Evolutionary conservation across 495 filamentous ascomycete species (phyloP), one percentile per base, ranked within the genome.

Genomic region (Tuber brumale): DNA sequence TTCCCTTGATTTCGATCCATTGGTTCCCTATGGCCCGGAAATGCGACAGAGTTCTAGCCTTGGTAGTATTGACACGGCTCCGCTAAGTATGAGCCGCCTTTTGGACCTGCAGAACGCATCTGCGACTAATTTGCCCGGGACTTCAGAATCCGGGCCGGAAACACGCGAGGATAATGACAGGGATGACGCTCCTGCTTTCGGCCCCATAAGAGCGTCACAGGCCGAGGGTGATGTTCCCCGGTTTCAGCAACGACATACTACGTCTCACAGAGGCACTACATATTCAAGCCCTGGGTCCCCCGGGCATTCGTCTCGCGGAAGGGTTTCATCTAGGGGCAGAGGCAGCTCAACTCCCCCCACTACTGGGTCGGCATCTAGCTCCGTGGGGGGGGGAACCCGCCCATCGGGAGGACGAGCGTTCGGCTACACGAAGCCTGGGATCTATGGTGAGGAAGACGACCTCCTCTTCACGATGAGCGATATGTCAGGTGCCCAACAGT

Each of bases 381-480:
- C 66, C n/a, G 48, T 16, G 31, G 79, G 18, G 21, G 70, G 46
- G 44, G 45, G 69, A 23, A 44, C 70, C 31, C 69, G 77, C 37
- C 81, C 75, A 35, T 45, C 74, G 9, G 79, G 75, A 23, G 77
- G 81, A 61, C 75, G 81, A 72, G 81, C 79, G 1, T 72, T 76
- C 12, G 82, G 81, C 57, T 83, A 77, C 46, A 66, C 72, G 23
- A 75, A 75, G 45, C 42, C 79, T 35, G 72, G 73, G 19, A 61
- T 75, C 69, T 74, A 72, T 70, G 44, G 51, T 3, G 81, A 83
- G 66, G 77, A 81, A 37, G 81, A 83, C 44, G 81, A 83, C 61
- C 72, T 83, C 35, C 77, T 83, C 46, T 83, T 83, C 79, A 74
- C 81, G 43, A 83, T 83, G 79, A 83, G 81, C 41, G 81, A 83